Conservation (phyloP, 164 flowering plant species). For the Warburgia ugandensis region DNA sequence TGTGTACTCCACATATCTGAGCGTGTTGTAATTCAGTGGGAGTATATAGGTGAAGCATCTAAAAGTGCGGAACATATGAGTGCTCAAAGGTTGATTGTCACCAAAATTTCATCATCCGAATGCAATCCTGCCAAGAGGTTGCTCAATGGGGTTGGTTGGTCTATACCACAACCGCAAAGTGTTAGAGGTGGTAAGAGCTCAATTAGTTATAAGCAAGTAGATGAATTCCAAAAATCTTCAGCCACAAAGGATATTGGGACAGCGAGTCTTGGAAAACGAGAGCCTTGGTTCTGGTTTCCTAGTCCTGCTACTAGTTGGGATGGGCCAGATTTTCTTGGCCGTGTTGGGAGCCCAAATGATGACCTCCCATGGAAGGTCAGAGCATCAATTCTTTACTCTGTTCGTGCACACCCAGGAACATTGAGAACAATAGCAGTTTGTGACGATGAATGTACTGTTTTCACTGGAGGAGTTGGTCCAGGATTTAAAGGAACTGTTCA, state of each 20-base stretch:
- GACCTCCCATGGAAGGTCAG: conserved; percentile 92
- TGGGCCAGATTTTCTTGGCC: conserved; percentile 69
- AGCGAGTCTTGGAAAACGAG: conserved; percentile 33
- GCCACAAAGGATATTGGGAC: conserved; percentile 19
- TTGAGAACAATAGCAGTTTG: conserved; percentile 70
- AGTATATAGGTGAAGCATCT: conserved; percentile 55
- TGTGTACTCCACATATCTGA: conserved; percentile 19
- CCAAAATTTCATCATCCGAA: conserved; percentile 37
- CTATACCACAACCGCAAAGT: conserved; percentile 86
- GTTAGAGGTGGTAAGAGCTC: conserved; percentile 43
- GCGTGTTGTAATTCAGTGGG: conserved; percentile 71
- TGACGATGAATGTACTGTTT: conserved; percentile 71
- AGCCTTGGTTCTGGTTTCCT: conserved; percentile 97
- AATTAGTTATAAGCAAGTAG: conserved; percentile 31
- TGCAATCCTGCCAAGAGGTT: conserved; percentile 69
- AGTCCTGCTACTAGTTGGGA: conserved; percentile 71
- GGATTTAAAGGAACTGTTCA: conserved; percentile 94
- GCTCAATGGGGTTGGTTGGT: conserved; percentile 94
- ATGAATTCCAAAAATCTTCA: conserved; percentile 25
- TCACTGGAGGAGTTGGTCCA: conserved; percentile 89
- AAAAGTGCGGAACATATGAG: conserved; percentile 34
- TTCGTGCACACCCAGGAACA: conserved; percentile 86
- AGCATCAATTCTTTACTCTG: conserved; percentile 70
- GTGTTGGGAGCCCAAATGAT: conserved; percentile 68
- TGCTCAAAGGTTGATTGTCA: conserved; percentile 31